These are phyloP conservation scores for Acanthamoeba polyphaga DNA, from an alignment of 208 protist genomes.

Conservation along the genomic window DNA sequence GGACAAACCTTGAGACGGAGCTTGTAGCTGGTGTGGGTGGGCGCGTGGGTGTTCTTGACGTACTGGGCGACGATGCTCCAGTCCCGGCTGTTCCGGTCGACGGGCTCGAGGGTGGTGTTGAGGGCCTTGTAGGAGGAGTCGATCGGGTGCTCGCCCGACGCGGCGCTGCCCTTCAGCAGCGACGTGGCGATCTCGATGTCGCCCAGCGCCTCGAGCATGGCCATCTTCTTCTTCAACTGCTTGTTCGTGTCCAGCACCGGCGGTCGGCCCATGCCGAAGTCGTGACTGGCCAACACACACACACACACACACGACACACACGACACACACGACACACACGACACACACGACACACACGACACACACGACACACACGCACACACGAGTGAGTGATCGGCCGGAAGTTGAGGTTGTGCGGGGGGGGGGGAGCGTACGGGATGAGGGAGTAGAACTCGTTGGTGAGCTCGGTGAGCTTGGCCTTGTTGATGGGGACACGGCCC, in stretches of 20 bases:
- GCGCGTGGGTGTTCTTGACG: conserved; percentile 84
- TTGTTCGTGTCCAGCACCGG: conserved; percentile 77
- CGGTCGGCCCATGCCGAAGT: conserved; percentile 72
- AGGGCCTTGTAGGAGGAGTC: conserved; percentile 75
- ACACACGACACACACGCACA: too few relatives aligned
- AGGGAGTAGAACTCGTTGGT: conserved; percentile 82
- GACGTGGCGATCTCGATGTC: conserved; percentile 79
- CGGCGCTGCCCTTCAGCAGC: conserved; percentile 44
- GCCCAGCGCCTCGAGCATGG: conserved; percentile 76
- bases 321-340: too few relatives aligned
- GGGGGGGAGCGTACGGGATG: conserved; percentile 76
- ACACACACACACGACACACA: too few relatives aligned
- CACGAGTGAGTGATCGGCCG: too few relatives aligned
- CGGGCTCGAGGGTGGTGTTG: conserved; percentile 64
- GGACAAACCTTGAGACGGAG: conserved; percentile 42
- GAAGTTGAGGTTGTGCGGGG: not conserved
- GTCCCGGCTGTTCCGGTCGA: conserved; percentile 16
- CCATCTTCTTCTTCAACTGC: conserved; percentile 82
- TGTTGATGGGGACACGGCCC: not conserved
- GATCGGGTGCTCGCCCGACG: conserved; percentile 53
- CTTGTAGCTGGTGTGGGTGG: conserved; percentile 76
- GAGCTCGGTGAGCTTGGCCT: conserved; percentile 66
- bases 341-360: too few relatives aligned
- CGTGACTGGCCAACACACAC: not conserved
- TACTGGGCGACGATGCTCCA: conserved; percentile 75